Evolutionary conservation across 345 rosid genomes (phyloP).

Genomic region (Bruguiera sexangula): DNA sequence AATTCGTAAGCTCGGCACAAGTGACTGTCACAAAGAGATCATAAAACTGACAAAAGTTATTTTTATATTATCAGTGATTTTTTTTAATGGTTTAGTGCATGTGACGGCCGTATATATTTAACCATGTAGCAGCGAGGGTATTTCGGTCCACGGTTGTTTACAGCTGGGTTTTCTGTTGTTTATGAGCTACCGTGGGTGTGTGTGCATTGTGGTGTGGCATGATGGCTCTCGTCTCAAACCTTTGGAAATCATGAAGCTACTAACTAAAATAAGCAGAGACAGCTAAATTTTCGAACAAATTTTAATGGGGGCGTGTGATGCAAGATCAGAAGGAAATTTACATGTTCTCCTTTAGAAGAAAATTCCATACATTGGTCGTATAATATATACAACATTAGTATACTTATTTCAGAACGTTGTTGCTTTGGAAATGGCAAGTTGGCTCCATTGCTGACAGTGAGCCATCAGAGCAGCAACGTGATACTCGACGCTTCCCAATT

Average conservation of each 20-base stretch:
- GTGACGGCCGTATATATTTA: background rate
- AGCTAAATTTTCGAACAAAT: background rate
- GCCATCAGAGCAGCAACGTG: background rate
- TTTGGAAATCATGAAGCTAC: conserved; percentile 30
- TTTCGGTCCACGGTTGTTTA: conserved; percentile 8
- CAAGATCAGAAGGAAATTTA: background rate
- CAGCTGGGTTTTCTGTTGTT: conserved; percentile 28
- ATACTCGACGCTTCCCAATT: background rate
- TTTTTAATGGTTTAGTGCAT: background rate
- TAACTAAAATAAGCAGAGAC: conserved; percentile 20
- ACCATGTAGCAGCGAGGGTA: conserved; percentile 2
- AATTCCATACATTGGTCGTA: too few species aligned
- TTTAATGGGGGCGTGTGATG: conserved; percentile 1
- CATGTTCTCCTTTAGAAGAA: too few species aligned
- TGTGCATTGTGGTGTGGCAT: background rate
- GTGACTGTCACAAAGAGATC: background rate
- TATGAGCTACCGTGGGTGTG: conserved; percentile 22
- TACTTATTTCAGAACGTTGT: too few species aligned
- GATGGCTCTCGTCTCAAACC: conserved; percentile 23
- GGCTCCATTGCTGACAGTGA: conserved; percentile 13
- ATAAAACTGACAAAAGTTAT: too few species aligned
- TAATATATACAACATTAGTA: too few species aligned
- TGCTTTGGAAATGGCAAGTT: conserved; percentile 22
- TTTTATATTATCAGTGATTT: too few species aligned
- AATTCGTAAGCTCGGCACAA: background rate